Evolutionary conservation across 2,329 filamentous ascomycete genomes (phyloP).

Genomic region (Diaporthe capsici): DNA sequence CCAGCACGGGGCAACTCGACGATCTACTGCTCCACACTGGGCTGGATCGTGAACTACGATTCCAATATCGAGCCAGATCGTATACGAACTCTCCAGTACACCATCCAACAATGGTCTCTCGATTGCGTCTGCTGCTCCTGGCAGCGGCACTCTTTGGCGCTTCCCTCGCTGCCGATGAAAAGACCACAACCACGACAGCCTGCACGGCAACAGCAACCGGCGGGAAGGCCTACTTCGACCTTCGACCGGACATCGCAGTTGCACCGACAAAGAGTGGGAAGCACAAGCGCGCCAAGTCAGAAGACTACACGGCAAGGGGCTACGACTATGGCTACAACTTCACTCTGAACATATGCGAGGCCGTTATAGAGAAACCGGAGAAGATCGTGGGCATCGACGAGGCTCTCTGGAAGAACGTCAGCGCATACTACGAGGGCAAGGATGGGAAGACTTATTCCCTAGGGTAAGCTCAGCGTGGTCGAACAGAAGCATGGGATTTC

Average conservation of each 20-base stretch:
- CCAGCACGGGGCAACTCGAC: conserved; percentile 27
- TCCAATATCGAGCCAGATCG: background rate
- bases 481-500: background rate
- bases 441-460: conserved; percentile 78
- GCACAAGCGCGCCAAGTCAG: conserved; percentile 57
- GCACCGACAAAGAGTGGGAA: conserved; percentile 59
- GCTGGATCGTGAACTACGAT: background rate
- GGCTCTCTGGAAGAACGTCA: conserved; percentile 78
- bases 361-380: conserved; percentile 77
- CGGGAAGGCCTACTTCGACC: conserved; percentile 69
- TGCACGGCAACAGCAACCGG: conserved; percentile 70
- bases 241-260: conserved; percentile 68
- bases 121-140: conserved; percentile 37
- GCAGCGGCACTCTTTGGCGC: conserved; percentile 34
- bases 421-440: conserved; percentile 79
- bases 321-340: conserved; percentile 87
- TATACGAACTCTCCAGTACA: background rate
- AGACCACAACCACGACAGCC: conserved; percentile 57
- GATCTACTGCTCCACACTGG: conserved; percentile 32
- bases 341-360: conserved; percentile 84
- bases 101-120: conserved; percentile 32
- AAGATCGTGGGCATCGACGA: conserved; percentile 76
- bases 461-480: conserved; percentile 66
- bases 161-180: conserved; percentile 41
- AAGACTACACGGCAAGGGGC: conserved; percentile 76